phyloP scores from a whole-genome alignment of 345 rosid species.

The Euphorbia peplus region DNA sequence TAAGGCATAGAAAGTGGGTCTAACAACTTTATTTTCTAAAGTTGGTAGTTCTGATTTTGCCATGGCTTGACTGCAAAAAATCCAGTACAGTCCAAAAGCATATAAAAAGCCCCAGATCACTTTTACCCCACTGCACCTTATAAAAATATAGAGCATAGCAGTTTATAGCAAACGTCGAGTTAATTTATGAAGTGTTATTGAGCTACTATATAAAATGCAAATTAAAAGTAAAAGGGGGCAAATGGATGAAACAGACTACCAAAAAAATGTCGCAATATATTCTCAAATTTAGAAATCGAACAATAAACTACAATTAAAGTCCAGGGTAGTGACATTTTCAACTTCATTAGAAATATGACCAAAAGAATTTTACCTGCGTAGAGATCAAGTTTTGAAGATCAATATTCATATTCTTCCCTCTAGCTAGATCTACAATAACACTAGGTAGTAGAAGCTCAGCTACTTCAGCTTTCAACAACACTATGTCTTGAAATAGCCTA shows the following conservation, averaged over 20 bases:
- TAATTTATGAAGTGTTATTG: not conserved
- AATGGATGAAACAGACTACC: not conserved
- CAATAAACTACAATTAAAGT: conserved; percentile 4
- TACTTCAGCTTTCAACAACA: conserved; percentile 73
- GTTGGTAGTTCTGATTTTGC: not conserved
- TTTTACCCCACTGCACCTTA: not conserved
- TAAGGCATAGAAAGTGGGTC: too few species aligned
- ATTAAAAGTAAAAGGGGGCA: not conserved
- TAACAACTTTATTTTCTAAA: too few species aligned
- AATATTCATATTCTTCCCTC: conserved; percentile 47
- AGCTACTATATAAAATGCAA: not conserved
- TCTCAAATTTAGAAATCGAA: not conserved
- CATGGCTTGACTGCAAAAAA: not conserved
- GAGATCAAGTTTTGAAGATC: conserved; percentile 60
- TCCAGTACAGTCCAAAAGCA: not conserved
- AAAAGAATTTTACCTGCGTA: conserved; percentile 47
- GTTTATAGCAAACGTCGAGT: not conserved
- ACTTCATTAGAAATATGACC: not conserved
- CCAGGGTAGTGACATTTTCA: not conserved
- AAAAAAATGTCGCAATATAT: not conserved
- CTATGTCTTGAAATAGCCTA: conserved; percentile 90
- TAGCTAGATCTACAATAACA: conserved; percentile 70
- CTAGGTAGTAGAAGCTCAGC: conserved; percentile 83
- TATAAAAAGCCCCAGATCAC: not conserved
- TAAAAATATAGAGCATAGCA: not conserved